These are phyloP conservation scores for Inonotus hispidus DNA, from an alignment of 1,284 basidiomycete genomes.

Conservation along the genomic window DNA sequence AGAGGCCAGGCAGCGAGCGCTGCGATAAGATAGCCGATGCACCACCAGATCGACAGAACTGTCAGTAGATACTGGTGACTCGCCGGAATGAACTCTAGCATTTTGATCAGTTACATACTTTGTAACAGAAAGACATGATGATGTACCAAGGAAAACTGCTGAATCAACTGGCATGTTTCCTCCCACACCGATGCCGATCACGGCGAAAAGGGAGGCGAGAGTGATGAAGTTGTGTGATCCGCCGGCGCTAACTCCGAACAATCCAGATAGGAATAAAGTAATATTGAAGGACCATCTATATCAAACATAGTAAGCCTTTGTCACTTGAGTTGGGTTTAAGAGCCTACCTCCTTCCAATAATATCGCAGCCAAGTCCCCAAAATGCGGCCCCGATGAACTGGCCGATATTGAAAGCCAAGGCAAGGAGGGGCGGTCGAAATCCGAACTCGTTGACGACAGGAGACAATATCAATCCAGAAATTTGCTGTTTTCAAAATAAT, in stretches of 20 bases:
- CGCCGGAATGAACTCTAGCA: slow-evolving; percentile 50
- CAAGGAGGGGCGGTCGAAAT: slow-evolving; percentile 49
- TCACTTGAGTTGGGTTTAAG: slow-evolving; percentile 9
- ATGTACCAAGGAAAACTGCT: slow-evolving; percentile 65
- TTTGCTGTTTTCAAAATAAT: slow-evolving; percentile 32
- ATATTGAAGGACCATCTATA: slow-evolving; percentile 66
- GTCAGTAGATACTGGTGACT: slow-evolving; percentile 61
- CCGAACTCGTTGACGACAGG: slow-evolving; percentile 53
- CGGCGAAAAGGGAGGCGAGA: slow-evolving; percentile 47
- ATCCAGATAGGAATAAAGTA: slow-evolving; percentile 63
- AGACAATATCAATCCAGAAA: slow-evolving; percentile 50
- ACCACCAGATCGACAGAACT: slow-evolving; percentile 62
- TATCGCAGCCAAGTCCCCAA: slow-evolving; percentile 54
- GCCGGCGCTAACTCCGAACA: slow-evolving; percentile 61
- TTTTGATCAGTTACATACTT: background rate
- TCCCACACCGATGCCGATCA: slow-evolving; percentile 61
- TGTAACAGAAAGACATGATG: background rate
- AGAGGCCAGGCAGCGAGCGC: slow-evolving; percentile 64
- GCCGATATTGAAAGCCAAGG: slow-evolving; percentile 55
- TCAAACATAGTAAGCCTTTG: slow-evolving; percentile 25
- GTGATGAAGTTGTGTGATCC: slow-evolving; percentile 48
- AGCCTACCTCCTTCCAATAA: slow-evolving; percentile 53
- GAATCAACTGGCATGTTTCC: slow-evolving; percentile 78
- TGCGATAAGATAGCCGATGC: slow-evolving; percentile 53
- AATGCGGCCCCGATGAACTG: slow-evolving; percentile 62